These are phyloP conservation scores for Sugiyamaella marilandica DNA, from an alignment of 805 yeast species.

Conservation along the genomic window DNA sequence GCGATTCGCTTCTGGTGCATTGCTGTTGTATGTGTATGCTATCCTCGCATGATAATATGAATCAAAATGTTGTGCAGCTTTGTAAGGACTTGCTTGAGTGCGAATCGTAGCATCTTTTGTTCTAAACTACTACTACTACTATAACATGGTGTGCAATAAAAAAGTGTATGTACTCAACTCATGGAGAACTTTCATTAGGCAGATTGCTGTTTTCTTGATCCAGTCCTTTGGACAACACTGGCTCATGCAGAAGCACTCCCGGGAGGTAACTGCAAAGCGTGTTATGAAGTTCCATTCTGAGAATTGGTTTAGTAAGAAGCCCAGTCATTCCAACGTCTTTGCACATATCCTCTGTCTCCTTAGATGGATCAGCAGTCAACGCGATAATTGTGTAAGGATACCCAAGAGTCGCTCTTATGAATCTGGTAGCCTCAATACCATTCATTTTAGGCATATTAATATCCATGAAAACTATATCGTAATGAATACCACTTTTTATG, in stretches of 20 bases:
- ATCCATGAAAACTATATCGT: constrained; percentile 88
- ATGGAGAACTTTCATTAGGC: neutral
- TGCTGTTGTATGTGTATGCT: constrained; percentile 5
- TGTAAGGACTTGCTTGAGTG: neutral
- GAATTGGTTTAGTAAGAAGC: constrained; percentile 80
- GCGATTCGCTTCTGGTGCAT: constrained; percentile 35
- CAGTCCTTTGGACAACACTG: constrained; percentile 5
- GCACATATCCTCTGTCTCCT: constrained; percentile 81
- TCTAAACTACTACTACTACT: neutral
- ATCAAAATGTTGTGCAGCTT: neutral
- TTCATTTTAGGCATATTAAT: constrained; percentile 96
- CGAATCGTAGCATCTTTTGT: neutral
- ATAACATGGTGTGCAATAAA: neutral
- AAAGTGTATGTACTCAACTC: neutral
- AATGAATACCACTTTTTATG: constrained; percentile 30
- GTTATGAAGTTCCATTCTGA: constrained; percentile 61
- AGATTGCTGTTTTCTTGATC: neutral
- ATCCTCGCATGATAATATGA: constrained; percentile 1
- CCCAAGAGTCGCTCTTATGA: constrained; percentile 58
- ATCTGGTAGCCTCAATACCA: constrained; percentile 78
- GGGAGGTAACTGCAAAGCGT: constrained; percentile 38
- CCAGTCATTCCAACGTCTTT: constrained; percentile 86
- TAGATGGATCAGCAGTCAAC: constrained; percentile 92
- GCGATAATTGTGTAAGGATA: constrained; percentile 81
- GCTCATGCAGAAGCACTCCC: constrained; percentile 13